Evolutionary conservation across 108 stramenopile species (phyloP).

Genomic region (Cyclotella sp.): DNA sequence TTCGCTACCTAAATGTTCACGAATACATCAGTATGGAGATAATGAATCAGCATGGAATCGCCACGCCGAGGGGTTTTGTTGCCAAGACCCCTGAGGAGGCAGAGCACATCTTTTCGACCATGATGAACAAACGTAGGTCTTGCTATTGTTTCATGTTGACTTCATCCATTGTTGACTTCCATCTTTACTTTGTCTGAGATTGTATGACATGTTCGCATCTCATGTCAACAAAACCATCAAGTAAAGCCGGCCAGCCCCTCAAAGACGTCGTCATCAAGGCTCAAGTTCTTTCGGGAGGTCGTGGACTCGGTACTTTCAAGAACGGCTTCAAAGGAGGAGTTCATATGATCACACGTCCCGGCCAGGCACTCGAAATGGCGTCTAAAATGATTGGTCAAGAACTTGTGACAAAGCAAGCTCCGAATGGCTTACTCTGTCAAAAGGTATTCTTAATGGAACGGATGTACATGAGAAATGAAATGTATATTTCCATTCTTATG

Average conservation of each 20-base stretch:
- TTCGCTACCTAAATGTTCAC: constrained; percentile 77
- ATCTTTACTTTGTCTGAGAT: background rate
- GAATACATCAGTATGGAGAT: constrained; percentile 83
- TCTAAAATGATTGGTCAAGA: constrained; percentile 82
- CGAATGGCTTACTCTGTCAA: constrained; percentile 53
- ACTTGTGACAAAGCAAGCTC: constrained; percentile 86
- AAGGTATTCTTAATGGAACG: constrained; percentile 86
- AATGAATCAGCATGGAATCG: constrained; percentile 73
- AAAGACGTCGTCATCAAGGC: constrained; percentile 82
- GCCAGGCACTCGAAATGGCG: constrained; percentile 68
- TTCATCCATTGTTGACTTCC: background rate
- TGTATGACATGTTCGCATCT: background rate
- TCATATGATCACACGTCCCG: constrained; percentile 70
- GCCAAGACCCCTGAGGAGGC: constrained; percentile 82
- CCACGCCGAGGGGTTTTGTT: constrained; percentile 63
- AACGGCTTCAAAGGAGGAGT: constrained; percentile 91
- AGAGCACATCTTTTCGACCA: constrained; percentile 63
- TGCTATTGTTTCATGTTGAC: background rate
- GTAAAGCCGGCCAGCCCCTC: constrained; percentile 29
- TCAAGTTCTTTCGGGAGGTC: constrained; percentile 87
- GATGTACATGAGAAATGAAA: constrained; percentile 79
- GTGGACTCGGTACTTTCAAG: constrained; percentile 84
- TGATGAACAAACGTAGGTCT: constrained; percentile 66
- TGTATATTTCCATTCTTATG: constrained; percentile 85
- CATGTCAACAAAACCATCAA: background rate